Conservation (phyloP, 345 rosid species). For the Syzygium jambos region DNA sequence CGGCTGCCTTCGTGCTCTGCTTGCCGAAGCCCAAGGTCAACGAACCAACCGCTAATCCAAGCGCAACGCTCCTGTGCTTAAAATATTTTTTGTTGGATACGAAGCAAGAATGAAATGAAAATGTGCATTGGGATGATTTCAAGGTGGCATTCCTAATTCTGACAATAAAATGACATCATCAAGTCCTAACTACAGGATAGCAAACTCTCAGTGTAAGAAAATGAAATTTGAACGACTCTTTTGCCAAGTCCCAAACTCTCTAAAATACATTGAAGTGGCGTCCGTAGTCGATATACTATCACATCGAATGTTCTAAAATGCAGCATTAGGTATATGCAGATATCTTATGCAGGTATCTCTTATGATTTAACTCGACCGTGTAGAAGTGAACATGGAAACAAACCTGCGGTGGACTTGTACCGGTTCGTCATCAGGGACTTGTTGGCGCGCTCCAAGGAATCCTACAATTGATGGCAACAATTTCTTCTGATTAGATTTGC, state of each 20-base stretch:
- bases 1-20: conserved; percentile 41
- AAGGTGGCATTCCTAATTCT: not conserved
- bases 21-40: conserved; percentile 35
- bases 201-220: not conserved
- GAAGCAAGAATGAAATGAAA: not conserved
- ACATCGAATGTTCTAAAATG: not conserved
- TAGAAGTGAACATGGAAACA: not conserved
- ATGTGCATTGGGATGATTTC: not conserved
- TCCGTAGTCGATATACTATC: no score
- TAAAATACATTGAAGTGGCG: not conserved
- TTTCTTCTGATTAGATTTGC: not conserved
- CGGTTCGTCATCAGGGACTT: not conserved
- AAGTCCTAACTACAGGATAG: not conserved
- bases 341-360: not conserved
- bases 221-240: not conserved
- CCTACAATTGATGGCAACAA: not conserved
- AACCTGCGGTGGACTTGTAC: not conserved
- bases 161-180: not conserved
- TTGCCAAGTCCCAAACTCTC: not conserved
- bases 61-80: conserved; percentile 22
- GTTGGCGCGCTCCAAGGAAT: not conserved
- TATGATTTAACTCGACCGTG: not conserved
- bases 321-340: not conserved
- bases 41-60: conserved; percentile 36
- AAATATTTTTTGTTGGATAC: not conserved